Evolutionary conservation across 2,329 filamentous ascomycete genomes (phyloP).

Genomic region (Aspergillus sp.): DNA sequence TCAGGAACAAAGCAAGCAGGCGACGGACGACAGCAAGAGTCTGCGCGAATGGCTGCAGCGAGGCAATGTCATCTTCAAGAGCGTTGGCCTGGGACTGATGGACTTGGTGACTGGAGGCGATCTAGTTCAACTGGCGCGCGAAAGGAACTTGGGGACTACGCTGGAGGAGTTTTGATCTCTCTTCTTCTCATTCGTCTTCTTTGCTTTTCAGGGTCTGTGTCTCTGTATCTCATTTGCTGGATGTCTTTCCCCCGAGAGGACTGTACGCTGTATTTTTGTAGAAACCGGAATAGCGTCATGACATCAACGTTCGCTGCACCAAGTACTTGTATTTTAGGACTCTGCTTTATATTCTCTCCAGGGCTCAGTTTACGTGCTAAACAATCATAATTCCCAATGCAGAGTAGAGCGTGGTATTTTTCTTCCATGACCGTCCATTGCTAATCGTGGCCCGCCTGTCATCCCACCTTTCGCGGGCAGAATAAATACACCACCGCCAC

Average conservation of each 20-base stretch:
- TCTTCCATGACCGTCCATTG: too few relatives aligned
- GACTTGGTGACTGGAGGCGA: conserved; percentile 57
- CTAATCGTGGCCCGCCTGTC: background rate
- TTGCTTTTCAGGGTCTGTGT: background rate
- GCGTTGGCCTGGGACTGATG: conserved; percentile 60
- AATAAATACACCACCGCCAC: too few relatives aligned
- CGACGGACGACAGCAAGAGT: conserved; percentile 31
- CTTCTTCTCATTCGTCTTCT: background rate
- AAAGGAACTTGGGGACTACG: conserved; percentile 46
- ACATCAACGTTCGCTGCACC: background rate
- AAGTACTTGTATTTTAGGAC: too few relatives aligned
- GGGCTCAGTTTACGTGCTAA: too few relatives aligned
- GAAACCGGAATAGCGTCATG: background rate
- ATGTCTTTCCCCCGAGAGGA: too few relatives aligned
- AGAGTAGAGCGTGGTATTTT: too few relatives aligned
- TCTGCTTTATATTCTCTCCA: too few relatives aligned
- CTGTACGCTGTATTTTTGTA: too few relatives aligned
- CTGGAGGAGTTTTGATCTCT: conserved; percentile 35
- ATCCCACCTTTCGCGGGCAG: conserved; percentile 1
- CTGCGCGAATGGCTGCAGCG: conserved; percentile 53
- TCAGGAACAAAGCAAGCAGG: conserved; percentile 9
- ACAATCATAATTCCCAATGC: too few relatives aligned
- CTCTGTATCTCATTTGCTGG: background rate
- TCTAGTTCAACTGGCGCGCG: conserved; percentile 49
- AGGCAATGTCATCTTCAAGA: conserved; percentile 63